Base-by-base conservation (phyloP, 768 basidiomycete genomes). In the Rhodocollybia butyracea region DNA sequence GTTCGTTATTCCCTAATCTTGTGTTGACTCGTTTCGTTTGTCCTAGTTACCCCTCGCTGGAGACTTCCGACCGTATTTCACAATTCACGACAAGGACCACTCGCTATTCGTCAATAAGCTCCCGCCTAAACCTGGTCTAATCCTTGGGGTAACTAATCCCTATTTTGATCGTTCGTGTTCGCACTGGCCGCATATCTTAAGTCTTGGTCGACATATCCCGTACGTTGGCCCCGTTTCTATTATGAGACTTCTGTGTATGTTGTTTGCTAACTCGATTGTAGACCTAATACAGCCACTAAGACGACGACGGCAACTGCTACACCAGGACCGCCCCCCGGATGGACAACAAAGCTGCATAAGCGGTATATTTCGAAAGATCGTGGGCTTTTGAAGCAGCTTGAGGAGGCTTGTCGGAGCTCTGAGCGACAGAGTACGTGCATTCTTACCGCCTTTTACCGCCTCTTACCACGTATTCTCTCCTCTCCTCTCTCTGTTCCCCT, bases 31-130 rank as follows among this genome's bases (percentile, higher is more conserved):
- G 27, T 2, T 32, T 3, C 10, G 21, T 15, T n/a, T 6, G 21
- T 12, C 6, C 15, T 40, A 94, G 92, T 85, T 96, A 29, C 92
- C 94, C 3, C 76, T 91, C 7, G 82, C 87, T 0, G 84, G 83
- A 1, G 95, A 99, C 64, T 83, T 92, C 62, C 81, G 96, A 8
- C 96, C 96, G 0, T 99, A 96, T 68, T 90, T 98, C 60, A 97
- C 96, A 15, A 94, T 99, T 62, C 96, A 98, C 66, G 96, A 98
- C 63, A 80, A 80, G n/a, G 94, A 97, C 57, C 85, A 88, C 59
- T 61, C 78, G 3, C 64, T 78, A 2, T 69, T 99, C 12, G 86
- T 97, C 40, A 94, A 92, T 66, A 85, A 86, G 58, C 82, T 89
- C 29, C 82, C 85, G n/a, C 92, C 91, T 0, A 84, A 85, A 67